A percentile compares a stretch with the other conserved stretches of the same genome.
Evolutionary conservation across 2,329 filamentous ascomycete genomes (phyloP).

Genomic region (Dothideomycetes sp.): DNA sequence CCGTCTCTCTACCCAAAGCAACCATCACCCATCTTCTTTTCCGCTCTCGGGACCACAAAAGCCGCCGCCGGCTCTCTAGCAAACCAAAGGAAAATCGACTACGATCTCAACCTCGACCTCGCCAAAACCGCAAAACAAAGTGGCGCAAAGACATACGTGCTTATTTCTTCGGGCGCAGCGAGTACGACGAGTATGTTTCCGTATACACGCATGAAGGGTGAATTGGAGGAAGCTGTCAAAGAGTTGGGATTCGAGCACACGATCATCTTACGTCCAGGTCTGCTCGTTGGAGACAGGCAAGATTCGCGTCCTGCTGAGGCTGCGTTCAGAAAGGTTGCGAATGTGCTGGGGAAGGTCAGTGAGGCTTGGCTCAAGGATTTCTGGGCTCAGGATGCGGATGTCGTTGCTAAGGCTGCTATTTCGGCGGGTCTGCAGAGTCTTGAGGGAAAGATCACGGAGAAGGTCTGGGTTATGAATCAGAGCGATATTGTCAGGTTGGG

Average conservation of each 20-base stretch:
- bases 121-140: constrained; percentile 64
- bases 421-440: constrained; percentile 44
- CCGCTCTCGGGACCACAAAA: constrained; percentile 70
- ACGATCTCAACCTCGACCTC: constrained; percentile 73
- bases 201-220: constrained; percentile 69
- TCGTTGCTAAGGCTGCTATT: constrained; percentile 61
- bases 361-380: constrained; percentile 48
- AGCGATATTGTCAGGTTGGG: constrained; percentile 59
- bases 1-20: constrained; percentile 48
- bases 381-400: constrained; percentile 63
- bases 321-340: constrained; percentile 47
- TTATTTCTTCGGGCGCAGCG: constrained; percentile 55
- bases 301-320: constrained; percentile 48
- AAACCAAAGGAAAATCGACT: constrained; percentile 78
- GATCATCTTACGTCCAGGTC: constrained; percentile 63
- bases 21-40: constrained; percentile 62
- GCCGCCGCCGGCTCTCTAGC: constrained; percentile 64
- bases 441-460: constrained; percentile 47
- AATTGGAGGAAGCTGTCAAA: constrained; percentile 71
- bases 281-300: constrained; percentile 64
- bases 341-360: constrained; percentile 46
- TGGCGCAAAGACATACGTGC: constrained; percentile 65
- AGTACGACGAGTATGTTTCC: constrained; percentile 45
- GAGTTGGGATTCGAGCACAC: constrained; percentile 66
- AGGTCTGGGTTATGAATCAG: constrained; percentile 52